phyloP scores from a whole-genome alignment of 1,284 basidiomycete species.

The Bjerkandera adusta region DNA sequence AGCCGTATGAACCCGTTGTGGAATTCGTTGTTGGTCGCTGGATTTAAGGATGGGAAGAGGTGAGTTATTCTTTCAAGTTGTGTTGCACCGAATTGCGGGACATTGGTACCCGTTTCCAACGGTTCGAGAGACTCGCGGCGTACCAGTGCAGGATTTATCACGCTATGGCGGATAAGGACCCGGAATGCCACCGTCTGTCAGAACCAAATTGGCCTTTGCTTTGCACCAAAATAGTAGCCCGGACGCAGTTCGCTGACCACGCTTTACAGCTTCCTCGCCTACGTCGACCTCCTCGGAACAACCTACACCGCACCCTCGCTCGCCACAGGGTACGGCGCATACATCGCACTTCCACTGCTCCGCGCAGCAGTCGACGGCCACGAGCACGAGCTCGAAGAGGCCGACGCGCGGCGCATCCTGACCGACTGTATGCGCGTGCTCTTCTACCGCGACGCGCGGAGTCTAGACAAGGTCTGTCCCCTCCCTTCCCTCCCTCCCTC shows the following conservation, averaged over 20 bases:
- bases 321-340: conserved; percentile 95
- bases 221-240: background rate
- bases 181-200: too few species aligned
- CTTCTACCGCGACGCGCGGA: conserved; percentile 96
- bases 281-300: conserved; percentile 95
- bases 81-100: background rate
- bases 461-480: conserved; percentile 84
- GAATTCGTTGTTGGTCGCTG: conserved; percentile 96
- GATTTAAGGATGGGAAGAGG: conserved; percentile 80
- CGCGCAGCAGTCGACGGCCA: conserved; percentile 87
- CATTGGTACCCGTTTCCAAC: background rate
- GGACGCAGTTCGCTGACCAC: background rate
- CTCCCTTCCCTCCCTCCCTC: background rate
- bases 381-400: conserved; percentile 75
- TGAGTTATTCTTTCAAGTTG: conserved; percentile 30
- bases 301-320: conserved; percentile 95
- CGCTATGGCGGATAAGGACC: too few species aligned
- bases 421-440: conserved; percentile 92
- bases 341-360: conserved; percentile 92
- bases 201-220: too few species aligned
- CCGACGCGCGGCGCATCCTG: conserved; percentile 79
- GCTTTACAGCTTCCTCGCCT: conserved; percentile 77
- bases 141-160: too few species aligned
- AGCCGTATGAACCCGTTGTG: conserved; percentile 93
- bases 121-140: too few species aligned